Evolutionary conservation across 768 basidiomycete species (phyloP), one percentile per base, ranked within the genome.

Genomic region (Daedaleopsis sinensis): DNA sequence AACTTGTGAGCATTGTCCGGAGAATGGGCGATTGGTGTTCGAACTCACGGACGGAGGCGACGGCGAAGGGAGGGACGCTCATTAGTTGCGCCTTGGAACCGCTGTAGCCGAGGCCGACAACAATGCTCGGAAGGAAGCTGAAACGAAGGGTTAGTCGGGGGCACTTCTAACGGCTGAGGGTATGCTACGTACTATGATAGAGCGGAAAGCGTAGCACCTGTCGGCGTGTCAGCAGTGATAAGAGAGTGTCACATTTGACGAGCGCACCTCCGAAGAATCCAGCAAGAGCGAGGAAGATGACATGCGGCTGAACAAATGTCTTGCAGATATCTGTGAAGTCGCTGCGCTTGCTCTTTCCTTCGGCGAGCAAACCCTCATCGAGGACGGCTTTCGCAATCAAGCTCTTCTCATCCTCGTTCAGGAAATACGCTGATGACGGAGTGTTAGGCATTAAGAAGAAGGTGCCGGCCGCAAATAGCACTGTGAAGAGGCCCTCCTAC

Each of bases 401-500:
- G 12, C 44, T 19, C 48, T 50, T 60, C 21, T 60, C 59, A 15
- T 42, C 38, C 24, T 37, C 50, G 19, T 43, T 64, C 19, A 65
- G 51, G 52, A 59, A 60, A 1, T 57, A 46, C 3, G 55, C 27
- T 32, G 27, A 32, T 32, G 27, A 32, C 27, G 27, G 27, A 7
- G 27, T 32, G 27, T 32, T 32, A 32, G 10, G 86, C 81, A 47
- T 86, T 74, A 87, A 57, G 64, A 79, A 75, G 75, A 79, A 88
- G 0, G 82, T 77, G 1, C 71, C 32, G 4, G 82, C 36, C 8
- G 88, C 90, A 61, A 87, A 84, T 2, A 82, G 50, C 58, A 84
- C 74, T 0, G 89, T 89, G 71, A 91, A 84, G 2, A 82, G 72
- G 1, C 90, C 90, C 72, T 90, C 84, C 73, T 77, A 39, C 27